phyloP scores from a whole-genome alignment of 2,329 filamentous ascomycete genomes.

The Talaromyces albobiverticillius region DNA sequence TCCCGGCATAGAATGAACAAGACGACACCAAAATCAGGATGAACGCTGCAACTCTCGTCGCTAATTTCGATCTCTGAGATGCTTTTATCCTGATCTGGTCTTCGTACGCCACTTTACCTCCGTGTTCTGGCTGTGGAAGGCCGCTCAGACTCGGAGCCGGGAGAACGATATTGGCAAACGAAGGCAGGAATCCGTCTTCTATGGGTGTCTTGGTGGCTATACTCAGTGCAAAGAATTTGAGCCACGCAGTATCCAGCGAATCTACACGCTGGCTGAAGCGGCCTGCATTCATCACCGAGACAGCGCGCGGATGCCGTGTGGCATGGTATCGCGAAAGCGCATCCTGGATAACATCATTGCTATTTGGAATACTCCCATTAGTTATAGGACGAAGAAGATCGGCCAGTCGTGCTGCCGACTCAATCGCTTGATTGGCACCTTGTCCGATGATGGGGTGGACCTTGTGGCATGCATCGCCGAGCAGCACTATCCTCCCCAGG shows the following conservation, averaged over 20 bases:
- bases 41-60: not conserved
- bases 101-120: not conserved
- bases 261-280: not conserved
- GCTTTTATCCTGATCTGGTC: not conserved
- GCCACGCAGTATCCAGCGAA: not conserved
- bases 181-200: not conserved
- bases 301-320: not conserved
- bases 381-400: not conserved
- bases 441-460: conserved; percentile 23
- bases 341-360: not conserved
- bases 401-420: conserved; percentile 16
- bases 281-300: not conserved
- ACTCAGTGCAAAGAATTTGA: not conserved
- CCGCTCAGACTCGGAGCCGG: not conserved
- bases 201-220: not conserved
- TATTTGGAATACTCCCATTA: no score
- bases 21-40: not conserved
- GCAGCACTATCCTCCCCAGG: conserved; percentile 36
- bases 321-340: not conserved
- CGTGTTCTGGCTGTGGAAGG: not conserved
- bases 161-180: not conserved
- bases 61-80: not conserved
- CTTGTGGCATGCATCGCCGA: conserved; percentile 46
- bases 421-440: conserved; percentile 21
- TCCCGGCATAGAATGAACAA: not conserved